Evolutionary conservation across 1,139 yeast genomes (phyloP).

Genomic region (Zygosaccharomyces pseudobailii): DNA sequence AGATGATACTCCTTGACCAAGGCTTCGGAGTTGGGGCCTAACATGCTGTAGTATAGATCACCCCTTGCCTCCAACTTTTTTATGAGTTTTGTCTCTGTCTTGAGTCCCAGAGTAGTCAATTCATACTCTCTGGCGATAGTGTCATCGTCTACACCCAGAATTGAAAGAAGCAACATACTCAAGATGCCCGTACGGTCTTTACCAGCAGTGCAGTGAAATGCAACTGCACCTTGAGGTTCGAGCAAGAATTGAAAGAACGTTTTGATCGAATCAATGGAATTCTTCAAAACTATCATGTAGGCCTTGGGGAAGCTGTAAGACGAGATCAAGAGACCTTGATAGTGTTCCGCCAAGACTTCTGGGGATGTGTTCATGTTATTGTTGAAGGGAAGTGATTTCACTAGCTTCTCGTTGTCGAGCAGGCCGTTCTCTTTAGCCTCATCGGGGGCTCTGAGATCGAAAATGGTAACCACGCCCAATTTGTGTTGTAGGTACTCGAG

Average conservation of each 20-base stretch:
- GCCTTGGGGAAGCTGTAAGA: constrained; percentile 63
- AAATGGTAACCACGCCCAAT: constrained; percentile 52
- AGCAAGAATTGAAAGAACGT: constrained; percentile 50
- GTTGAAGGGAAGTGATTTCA: constrained; percentile 60
- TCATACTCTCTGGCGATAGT: constrained; percentile 71
- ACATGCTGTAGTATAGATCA: constrained; percentile 16
- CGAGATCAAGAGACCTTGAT: constrained; percentile 52
- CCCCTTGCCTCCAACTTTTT: constrained; percentile 21
- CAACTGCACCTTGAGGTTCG: constrained; percentile 46
- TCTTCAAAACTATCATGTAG: constrained; percentile 53
- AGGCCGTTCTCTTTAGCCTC: constrained; percentile 54
- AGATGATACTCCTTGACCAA: constrained; percentile 13
- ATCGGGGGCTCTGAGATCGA: constrained; percentile 64
- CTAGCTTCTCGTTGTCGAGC: constrained; percentile 42
- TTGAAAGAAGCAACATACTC: constrained; percentile 58
- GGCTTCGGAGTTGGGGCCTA: constrained; percentile 13
- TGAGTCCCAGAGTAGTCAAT: constrained; percentile 62
- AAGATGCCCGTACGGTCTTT: constrained; percentile 81
- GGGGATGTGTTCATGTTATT: constrained; percentile 58
- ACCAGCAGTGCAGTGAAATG: constrained; percentile 82
- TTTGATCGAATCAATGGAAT: constrained; percentile 45
- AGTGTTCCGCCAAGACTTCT: constrained; percentile 55
- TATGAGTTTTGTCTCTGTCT: constrained; percentile 43
- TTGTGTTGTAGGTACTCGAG: constrained; percentile 18
- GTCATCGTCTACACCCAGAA: constrained; percentile 61